Base-by-base conservation (phyloP, 2,329 filamentous ascomycete species). In the Curvularia spicifera region DNA sequence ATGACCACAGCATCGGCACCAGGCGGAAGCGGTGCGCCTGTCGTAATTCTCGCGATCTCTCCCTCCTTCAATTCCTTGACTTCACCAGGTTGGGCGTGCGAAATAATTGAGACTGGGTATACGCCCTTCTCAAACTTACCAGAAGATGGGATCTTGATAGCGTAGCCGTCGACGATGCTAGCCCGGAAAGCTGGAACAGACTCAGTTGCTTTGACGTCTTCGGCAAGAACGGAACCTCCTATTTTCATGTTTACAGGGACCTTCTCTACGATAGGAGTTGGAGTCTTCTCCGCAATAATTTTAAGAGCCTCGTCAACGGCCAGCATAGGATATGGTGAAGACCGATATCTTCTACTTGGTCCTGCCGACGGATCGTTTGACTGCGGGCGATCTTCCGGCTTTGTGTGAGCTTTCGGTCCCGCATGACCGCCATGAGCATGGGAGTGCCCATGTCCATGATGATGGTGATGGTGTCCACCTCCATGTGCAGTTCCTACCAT, bases 131-230 rank as follows among this genome's bases (percentile, higher is more conserved):
- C 29, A 80, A 79, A 52, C 84, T 83, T 5, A 60, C 74, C 63
- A 29, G 69, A 67, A 3, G 69, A 53, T 2, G 75, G 75, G 2
- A 77, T 74, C 46, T 69, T 72, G 43, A 78, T 59, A 0, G 95
- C 95, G 72, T 99, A 99, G 1, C 95, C 95, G 75, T 99, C 95
- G 0, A 99, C 95, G 40, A 97, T 98, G 72, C 94, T 98, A 18
- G 95, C 95, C 57, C 93, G 84, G 78, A 96, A 99, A 0, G 94
- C 95, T 0, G 95, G 95, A 0, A 99, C 95, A 7, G 89, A 87
- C 73, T 97, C 94, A 4, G 79, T 79, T 0, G 95, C 92, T 39
- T 82, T 85, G 24, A 99, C 89, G 65, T 96, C 90, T 72, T 93
- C 87, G 0, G 94, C 93, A 1, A 99, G 81, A 0, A 98, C 89